Conservation (phyloP, 192 early-diverging fungal genomes). For the Backusella westeae region DNA sequence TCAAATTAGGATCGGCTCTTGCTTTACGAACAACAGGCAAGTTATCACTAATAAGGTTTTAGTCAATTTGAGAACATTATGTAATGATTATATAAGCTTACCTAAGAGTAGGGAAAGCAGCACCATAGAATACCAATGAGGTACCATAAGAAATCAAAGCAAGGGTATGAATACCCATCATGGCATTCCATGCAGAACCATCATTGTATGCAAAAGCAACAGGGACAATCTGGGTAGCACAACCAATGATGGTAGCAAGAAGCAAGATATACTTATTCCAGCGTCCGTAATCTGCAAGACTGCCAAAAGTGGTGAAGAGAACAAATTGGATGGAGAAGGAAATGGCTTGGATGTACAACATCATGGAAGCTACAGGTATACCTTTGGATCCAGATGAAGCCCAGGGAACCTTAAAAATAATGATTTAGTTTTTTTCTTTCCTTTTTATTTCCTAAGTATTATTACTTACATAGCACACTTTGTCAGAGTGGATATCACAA, state of each 20-base stretch:
- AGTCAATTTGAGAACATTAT: not conserved
- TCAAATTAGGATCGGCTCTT: constrained; percentile 25
- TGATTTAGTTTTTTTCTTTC: too few relatives aligned
- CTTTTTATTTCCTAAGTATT: too few relatives aligned
- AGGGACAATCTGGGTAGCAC: constrained; percentile 32
- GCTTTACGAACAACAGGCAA: constrained; percentile 32
- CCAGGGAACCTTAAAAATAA: constrained; percentile 11
- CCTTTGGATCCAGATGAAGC: not conserved
- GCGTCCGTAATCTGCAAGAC: constrained; percentile 34
- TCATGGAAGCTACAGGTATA: constrained; percentile 32
- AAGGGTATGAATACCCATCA: constrained; percentile 30
- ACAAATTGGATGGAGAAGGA: constrained; percentile 36
- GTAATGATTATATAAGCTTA: not conserved
- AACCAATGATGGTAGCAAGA: constrained; percentile 24
- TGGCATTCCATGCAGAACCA: constrained; percentile 32
- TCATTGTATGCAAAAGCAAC: constrained; percentile 25
- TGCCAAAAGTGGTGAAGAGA: constrained; percentile 35
- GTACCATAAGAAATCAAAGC: constrained; percentile 36
- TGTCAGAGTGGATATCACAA: constrained; percentile 19
- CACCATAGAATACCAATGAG: constrained; percentile 36
- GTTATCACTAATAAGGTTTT: constrained; percentile 20
- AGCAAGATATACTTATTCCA: constrained; percentile 32
- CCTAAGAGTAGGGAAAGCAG: constrained; percentile 36
- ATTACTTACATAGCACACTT: constrained; percentile 13
- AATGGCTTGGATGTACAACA: constrained; percentile 37